Percentiles rank a stretch among this genome's conserved stretches.
phyloP scores from a whole-genome alignment of 139 green algal species.

The Coelastrella sp. region DNA sequence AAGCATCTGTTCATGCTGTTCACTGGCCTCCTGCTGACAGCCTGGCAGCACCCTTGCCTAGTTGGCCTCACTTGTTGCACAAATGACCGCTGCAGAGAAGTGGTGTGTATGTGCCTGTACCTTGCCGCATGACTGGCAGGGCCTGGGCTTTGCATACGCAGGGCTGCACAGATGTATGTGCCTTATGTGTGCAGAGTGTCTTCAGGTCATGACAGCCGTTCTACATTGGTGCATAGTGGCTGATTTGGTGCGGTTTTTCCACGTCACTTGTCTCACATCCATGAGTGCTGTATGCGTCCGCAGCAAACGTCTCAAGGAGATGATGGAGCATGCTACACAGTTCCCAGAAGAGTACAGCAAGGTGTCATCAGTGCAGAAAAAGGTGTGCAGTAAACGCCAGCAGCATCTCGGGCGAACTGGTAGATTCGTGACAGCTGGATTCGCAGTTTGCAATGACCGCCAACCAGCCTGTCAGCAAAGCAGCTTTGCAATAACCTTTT shows the following conservation, averaged over 20 bases:
- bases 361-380: constrained; percentile 90
- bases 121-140: too few relatives aligned
- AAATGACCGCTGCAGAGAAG: not conserved
- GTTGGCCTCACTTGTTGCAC: too few relatives aligned
- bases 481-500: too few relatives aligned
- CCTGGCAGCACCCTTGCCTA: not conserved
- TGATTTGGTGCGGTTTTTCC: not conserved
- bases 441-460: too few relatives aligned
- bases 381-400: constrained; percentile 61
- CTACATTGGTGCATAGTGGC: too few relatives aligned
- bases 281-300: not conserved
- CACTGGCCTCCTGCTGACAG: not conserved
- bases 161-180: too few relatives aligned
- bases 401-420: not conserved
- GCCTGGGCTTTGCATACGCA: too few relatives aligned
- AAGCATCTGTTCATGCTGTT: not conserved
- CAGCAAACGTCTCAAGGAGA: constrained; percentile 77
- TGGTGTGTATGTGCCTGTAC: too few relatives aligned
- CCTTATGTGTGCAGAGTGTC: too few relatives aligned
- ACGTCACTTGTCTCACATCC: not conserved
- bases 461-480: too few relatives aligned
- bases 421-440: too few relatives aligned
- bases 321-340: constrained; percentile 92
- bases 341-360: constrained; percentile 94
- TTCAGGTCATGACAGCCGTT: too few relatives aligned